Percentiles rank a stretch among this genome's conserved stretches.
These are phyloP conservation scores for Phoma herbarum DNA, from an alignment of 2,329 filamentous ascomycete genomes.

Conservation along the genomic window DNA sequence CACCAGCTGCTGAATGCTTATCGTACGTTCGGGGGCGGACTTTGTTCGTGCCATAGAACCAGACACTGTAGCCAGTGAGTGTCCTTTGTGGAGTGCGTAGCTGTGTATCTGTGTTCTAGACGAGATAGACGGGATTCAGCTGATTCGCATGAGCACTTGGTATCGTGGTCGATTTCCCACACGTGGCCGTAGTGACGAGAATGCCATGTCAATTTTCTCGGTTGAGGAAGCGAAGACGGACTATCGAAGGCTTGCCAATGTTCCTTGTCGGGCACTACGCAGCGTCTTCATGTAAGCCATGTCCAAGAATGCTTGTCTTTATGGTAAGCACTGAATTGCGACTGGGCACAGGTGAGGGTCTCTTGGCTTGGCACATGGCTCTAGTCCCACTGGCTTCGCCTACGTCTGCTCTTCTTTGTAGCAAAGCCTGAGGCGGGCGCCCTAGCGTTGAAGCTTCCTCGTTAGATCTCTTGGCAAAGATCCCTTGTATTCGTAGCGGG, in stretches of 20 bases:
- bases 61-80: neutral
- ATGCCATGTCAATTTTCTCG: neutral
- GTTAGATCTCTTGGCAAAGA: neutral
- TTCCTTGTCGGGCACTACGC: neutral
- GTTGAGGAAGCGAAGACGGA: neutral
- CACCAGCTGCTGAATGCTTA: neutral
- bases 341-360: neutral
- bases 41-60: neutral
- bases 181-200: neutral
- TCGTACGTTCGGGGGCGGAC: neutral
- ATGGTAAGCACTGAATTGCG: neutral
- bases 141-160: neutral
- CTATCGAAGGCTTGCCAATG: slow-evolving; percentile 1
- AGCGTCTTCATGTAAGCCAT: slow-evolving; percentile 1
- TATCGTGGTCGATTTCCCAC: neutral
- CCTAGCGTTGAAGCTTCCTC: neutral
- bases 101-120: neutral
- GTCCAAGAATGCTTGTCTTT: slow-evolving; percentile 5
- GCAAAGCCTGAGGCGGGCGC: neutral
- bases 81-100: neutral
- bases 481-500: neutral
- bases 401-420: neutral
- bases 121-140: neutral
- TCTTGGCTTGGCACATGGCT: neutral
- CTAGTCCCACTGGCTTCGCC: neutral